Conservation (phyloP, 352 stramenopile genomes). For the Globisporangium acanthophoron region DNA sequence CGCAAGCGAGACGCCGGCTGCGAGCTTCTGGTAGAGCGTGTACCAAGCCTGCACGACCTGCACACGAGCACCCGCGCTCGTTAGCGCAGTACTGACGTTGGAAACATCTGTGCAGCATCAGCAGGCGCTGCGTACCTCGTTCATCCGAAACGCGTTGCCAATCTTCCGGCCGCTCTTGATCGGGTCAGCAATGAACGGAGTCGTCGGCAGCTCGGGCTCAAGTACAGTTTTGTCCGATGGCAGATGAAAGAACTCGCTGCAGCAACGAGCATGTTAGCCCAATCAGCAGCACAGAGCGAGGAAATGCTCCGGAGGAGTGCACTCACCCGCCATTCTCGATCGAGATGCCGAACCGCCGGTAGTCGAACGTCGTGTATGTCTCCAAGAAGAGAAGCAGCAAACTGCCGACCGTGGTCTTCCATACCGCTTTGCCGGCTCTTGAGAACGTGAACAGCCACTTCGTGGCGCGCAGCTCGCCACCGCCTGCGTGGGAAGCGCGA, state of each 20-base stretch:
- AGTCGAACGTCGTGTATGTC: conserved; percentile 84
- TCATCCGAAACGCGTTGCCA: conserved; percentile 80
- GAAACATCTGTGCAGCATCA: neutral
- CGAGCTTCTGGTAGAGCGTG: conserved; percentile 27
- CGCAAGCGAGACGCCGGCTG: conserved; percentile 16
- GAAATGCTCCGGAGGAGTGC: neutral
- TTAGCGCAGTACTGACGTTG: neutral
- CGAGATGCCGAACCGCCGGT: conserved; percentile 71
- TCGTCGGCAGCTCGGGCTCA: conserved; percentile 33
- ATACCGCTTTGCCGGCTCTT: conserved; percentile 47
- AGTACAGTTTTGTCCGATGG: conserved; percentile 32
- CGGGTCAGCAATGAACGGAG: conserved; percentile 68
- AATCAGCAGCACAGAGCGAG: neutral
- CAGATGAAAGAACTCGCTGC: conserved; percentile 71
- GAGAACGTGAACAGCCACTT: conserved; percentile 69
- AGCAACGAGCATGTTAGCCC: neutral
- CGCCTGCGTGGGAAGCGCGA: neutral
- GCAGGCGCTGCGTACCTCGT: conserved; percentile 34
- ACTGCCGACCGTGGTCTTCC: conserved; percentile 67
- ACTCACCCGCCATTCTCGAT: conserved; percentile 66
- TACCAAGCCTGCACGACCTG: conserved; percentile 36
- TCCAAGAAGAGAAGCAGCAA: conserved; percentile 77
- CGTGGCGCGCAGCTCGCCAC: conserved; percentile 14
- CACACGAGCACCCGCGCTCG: neutral
- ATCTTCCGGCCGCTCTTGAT: conserved; percentile 64